phyloP scores from a whole-genome alignment of 495 filamentous ascomycete species.

The Xylaria flabelliformis region DNA sequence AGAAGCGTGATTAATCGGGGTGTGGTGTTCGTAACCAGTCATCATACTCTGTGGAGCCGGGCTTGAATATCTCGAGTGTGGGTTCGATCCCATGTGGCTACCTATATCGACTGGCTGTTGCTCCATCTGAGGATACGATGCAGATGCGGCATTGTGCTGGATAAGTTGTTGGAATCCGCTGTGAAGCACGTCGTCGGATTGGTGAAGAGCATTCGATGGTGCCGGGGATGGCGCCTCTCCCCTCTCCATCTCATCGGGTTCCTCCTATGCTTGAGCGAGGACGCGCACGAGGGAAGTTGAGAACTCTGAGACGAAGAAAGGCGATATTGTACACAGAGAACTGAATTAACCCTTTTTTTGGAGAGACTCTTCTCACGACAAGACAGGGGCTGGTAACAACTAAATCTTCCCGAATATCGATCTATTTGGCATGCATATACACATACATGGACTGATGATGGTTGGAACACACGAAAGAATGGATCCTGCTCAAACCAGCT shows the following conservation, averaged over 20 bases:
- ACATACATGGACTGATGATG: constrained; percentile 24
- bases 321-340: not conserved
- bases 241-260: constrained; percentile 44
- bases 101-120: constrained; percentile 34
- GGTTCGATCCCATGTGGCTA: constrained; percentile 47
- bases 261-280: constrained; percentile 14
- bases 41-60: constrained; percentile 44
- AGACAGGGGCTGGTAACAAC: not conserved
- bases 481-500: constrained; percentile 10
- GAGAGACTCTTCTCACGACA: not conserved
- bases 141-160: constrained; percentile 54
- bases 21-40: constrained; percentile 32
- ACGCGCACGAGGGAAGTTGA: not conserved
- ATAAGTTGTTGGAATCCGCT: constrained; percentile 55
- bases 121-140: constrained; percentile 38
- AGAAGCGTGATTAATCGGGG: constrained; percentile 31
- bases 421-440: constrained; percentile 25
- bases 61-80: constrained; percentile 51
- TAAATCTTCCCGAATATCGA: constrained; percentile 16
- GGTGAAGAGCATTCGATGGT: constrained; percentile 39
- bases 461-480: not conserved
- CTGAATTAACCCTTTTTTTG: constrained; percentile 3
- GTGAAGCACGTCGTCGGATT: constrained; percentile 48
- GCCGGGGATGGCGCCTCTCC: constrained; percentile 50
- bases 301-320: not conserved